Conservation (phyloP, 1,284 basidiomycete genomes). For the Ustilago bromivora region DNA sequence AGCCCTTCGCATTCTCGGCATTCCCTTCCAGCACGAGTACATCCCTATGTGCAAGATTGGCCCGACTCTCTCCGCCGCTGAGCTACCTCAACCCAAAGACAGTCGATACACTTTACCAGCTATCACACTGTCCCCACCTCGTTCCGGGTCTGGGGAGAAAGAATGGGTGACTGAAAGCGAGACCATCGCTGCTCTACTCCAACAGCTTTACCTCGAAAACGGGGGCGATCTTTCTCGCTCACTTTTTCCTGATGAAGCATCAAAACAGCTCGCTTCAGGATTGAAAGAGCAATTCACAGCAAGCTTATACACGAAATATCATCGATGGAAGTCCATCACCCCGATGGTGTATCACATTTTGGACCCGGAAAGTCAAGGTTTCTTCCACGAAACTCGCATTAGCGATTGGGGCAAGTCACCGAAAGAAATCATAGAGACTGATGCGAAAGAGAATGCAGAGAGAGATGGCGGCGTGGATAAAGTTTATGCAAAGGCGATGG, state of each 20-base stretch:
- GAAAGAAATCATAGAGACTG: constrained; percentile 20
- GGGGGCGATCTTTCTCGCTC: constrained; percentile 17
- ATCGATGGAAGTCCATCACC: constrained; percentile 26
- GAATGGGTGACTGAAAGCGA: constrained; percentile 31
- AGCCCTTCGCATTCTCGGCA: constrained; percentile 29
- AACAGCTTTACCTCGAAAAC: constrained; percentile 24
- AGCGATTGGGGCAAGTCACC: constrained; percentile 24
- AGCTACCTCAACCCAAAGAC: neutral
- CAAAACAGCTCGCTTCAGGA: constrained; percentile 1
- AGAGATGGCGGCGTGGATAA: constrained; percentile 20
- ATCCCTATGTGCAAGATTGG: constrained; percentile 27
- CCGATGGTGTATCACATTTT: constrained; percentile 26
- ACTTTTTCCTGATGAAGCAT: constrained; percentile 22
- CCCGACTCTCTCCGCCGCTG: constrained; percentile 4
- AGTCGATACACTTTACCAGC: constrained; percentile 25
- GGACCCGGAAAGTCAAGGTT: constrained; percentile 27
- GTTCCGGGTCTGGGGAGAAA: neutral
- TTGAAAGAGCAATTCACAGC: constrained; percentile 3
- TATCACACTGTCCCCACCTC: constrained; percentile 21
- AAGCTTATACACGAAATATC: constrained; percentile 1
- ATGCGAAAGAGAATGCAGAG: constrained; percentile 15
- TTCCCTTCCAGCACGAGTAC: constrained; percentile 23
- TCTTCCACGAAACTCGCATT: constrained; percentile 17
- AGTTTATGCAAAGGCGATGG: constrained; percentile 16
- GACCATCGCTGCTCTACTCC: constrained; percentile 24